Evolutionary conservation across 495 filamentous ascomycete species (phyloP), one percentile per base, ranked within the genome.

Genomic region (Talaromyces stipitatus): DNA sequence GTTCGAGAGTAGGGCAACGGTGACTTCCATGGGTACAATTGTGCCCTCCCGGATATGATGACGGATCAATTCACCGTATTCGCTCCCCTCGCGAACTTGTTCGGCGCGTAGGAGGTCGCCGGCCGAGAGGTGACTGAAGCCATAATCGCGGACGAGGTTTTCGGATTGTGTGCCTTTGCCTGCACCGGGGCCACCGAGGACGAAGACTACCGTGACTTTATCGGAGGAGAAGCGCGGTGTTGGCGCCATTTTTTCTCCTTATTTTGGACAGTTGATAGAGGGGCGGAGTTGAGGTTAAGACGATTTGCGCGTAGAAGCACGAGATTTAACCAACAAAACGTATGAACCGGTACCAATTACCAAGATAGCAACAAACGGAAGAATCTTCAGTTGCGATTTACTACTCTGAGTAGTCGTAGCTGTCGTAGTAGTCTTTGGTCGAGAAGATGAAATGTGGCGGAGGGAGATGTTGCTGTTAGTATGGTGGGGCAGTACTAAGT

Each of bases 1-100:
- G 67, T 95, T 91, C 70, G 96, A 94, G 3, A 98, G 81, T 14
- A 98, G 70, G 26, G 87, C 85, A 33, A 98, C 86, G n/a, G 94
- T 98, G 20, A 98, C 91, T 66, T 97, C 92, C 92, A 96, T 96
- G 9, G 94, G 94, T 60, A 98, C 94, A 71, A 98, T 98, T 62
- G 83, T 85, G 59, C 94, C 94, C 67, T 98, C 86, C 33, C 82
- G 83, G 78, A 98, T 98, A 77, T 91, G 90, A 47, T 83, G 76
- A 58, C 85, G 85, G 80, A 98, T 98, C 71, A 97, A 78, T 29
- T 86, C 79, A 65, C 94, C 94, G 71, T 95, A 96, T 68, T 96
- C 79, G 61, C 82, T 87, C 38, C 89, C 91, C 4, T 82, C 77
- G 10, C 94, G 86, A 62, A 90, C 78, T 75, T 98, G 94, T 72